Conservation (phyloP, 139 green algal species). For the Chlamydomonas sphaeroides region DNA sequence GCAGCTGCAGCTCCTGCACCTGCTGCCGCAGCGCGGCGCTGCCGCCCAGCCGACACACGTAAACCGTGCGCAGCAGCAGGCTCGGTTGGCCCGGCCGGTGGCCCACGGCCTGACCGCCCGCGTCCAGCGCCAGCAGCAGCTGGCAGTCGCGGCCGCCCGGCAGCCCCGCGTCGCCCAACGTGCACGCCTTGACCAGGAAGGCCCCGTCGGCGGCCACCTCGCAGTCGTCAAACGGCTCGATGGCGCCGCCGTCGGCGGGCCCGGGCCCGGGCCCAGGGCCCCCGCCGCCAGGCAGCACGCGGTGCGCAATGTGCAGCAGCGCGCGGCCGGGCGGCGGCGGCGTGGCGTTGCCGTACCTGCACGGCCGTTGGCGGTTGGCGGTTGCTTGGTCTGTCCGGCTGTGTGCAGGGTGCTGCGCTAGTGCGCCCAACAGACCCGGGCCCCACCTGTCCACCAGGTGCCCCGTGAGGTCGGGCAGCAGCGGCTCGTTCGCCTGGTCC, state of each 20-base stretch:
- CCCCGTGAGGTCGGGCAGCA: neutral
- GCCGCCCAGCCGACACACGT: no score
- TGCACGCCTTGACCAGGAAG: neutral
- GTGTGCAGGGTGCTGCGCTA: no score
- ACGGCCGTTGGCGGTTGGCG: no score
- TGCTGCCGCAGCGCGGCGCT: no score
- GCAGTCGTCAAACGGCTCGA: no score
- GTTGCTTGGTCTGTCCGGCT: no score
- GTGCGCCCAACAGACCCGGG: no score
- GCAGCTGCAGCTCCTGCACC: neutral
- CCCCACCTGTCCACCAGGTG: conserved; percentile 22
- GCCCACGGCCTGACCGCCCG: neutral
- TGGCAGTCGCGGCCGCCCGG: neutral
- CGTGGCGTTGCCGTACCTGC: conserved; percentile 9
- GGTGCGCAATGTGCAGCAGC: neutral
- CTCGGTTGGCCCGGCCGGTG: neutral
- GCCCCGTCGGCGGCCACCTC: neutral
- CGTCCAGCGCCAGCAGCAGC: no score
- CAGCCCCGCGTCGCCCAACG: neutral
- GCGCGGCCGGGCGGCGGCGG: neutral
- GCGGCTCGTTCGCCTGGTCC: neutral
- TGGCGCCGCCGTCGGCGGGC: no score
- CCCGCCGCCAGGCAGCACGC: no score
- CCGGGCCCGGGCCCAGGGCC: no score
- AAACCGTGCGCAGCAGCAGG: conserved; percentile 2